Percentiles rank a stretch among this genome's conserved stretches.
These are phyloP conservation scores for Orbilia brochopaga DNA, from an alignment of 2,329 filamentous ascomycete genomes.

Conservation along the genomic window DNA sequence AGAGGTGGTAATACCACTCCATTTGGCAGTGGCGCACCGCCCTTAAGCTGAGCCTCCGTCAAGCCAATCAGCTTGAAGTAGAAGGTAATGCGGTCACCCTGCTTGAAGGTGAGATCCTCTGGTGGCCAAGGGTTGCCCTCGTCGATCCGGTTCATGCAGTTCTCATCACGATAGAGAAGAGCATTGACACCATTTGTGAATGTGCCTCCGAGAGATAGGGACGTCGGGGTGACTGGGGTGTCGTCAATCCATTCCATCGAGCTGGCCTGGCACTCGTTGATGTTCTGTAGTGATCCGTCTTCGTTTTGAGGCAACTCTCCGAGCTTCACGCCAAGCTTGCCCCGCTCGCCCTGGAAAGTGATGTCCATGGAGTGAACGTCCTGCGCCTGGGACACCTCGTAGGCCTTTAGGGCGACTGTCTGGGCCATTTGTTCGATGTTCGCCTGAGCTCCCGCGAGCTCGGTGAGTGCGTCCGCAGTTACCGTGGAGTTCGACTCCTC, in stretches of 20 bases:
- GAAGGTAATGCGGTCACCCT: constrained; percentile 21
- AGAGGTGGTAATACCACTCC: constrained; percentile 1
- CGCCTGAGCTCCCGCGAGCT: background rate
- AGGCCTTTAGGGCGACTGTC: background rate
- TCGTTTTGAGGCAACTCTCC: constrained; percentile 1
- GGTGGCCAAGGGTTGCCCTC: constrained; percentile 18
- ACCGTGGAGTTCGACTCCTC: constrained; percentile 6
- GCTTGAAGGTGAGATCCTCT: background rate
- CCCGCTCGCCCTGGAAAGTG: constrained; percentile 12
- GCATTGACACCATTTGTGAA: constrained; percentile 6
- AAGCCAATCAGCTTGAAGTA: constrained; percentile 18
- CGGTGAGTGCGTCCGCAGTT: background rate
- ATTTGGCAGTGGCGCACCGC: constrained; percentile 13
- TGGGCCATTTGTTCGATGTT: constrained; percentile 13
- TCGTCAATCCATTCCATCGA: constrained; percentile 29
- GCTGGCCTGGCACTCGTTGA: constrained; percentile 9
- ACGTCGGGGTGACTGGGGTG: background rate
- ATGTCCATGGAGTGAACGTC: constrained; percentile 20
- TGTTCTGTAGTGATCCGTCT: constrained; percentile 15
- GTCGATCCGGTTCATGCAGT: constrained; percentile 22
- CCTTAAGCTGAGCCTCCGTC: constrained; percentile 7
- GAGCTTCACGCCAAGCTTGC: constrained; percentile 17
- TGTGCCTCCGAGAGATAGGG: constrained; percentile 19
- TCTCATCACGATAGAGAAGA: constrained; percentile 12
- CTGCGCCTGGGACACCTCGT: background rate